Evolutionary conservation across 371 early-diverging fungal genomes (phyloP), one percentile per base, ranked within the genome.

Genomic region (Actinomortierella wolfii): DNA sequence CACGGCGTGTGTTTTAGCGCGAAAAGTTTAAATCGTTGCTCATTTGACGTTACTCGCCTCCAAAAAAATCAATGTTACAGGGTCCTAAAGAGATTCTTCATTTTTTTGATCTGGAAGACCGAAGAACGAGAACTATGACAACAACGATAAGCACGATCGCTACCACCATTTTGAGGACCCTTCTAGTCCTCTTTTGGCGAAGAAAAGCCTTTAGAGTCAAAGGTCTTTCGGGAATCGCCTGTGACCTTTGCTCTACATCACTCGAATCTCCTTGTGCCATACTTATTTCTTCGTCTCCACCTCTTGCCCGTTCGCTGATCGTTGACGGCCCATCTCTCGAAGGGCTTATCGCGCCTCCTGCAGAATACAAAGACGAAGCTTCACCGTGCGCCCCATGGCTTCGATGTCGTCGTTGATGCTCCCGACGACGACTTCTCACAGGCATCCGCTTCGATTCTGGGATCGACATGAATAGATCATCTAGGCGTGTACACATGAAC

Each of bases 381-480:
- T 34, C 34, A 34, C n/a, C 18, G 20, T 40, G n/a, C 34, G 11
- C 15, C 25, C 28, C 26, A 45, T 47, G 47, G 21, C 44, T 11
- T 18, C 21, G 20, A 25, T 25, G 5, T 13, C 48, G 8, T n/a
- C 20, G 0, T 34, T 40, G n/a, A 21, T 51, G 14, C 55, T 29
- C 0, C 52, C 47, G 17, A 17, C 50, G 23, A 28, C 45, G 26
- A 3, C 28, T 44, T 24, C 2, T 1, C n/a, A 34, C 7, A 11
- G 34, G 34, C 3, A 50, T 59, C 45, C 52, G 63, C 14, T 64
- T 69, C n/a, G 59, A 49, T 2, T 59, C 64, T 7, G 69, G 69
- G 40, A 69, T 60, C 4, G 60, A 52, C 69, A 69, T 56, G 52
- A 69, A 69, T 28, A 69, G 40, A 24, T 69, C 69, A 18, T 69